Evolutionary conservation across 192 early-diverging fungal genomes (phyloP).

Genomic region (Podochytrium sp.): DNA sequence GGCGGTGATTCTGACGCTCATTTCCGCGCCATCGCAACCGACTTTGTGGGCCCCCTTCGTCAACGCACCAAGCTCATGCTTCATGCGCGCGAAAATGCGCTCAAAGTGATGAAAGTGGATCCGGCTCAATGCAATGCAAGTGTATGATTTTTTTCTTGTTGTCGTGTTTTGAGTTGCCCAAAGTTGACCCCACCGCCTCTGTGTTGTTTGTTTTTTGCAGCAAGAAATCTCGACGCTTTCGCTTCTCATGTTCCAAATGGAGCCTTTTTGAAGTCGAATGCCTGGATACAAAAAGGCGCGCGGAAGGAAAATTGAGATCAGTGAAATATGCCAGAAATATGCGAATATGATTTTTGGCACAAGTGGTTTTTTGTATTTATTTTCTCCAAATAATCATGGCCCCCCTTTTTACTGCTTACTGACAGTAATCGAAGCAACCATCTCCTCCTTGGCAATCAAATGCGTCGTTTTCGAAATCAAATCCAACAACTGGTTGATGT

Average conservation of each 20-base stretch:
- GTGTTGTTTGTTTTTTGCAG: neutral
- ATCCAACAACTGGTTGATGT: constrained; percentile 83
- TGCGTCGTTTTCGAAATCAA: constrained; percentile 91
- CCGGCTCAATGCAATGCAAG: neutral
- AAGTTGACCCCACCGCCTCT: neutral
- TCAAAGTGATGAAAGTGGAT: neutral
- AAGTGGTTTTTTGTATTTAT: no score
- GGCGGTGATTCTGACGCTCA: neutral
- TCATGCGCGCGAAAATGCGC: neutral
- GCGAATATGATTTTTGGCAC: no score
- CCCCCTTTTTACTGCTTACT: constrained; percentile 10
- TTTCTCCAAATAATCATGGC: no score
- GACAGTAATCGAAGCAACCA: constrained; percentile 50
- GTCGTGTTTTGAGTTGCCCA: neutral
- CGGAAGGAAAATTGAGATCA: neutral
- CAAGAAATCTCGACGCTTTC: neutral
- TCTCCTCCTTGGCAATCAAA: constrained; percentile 63
- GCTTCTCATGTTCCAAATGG: constrained; percentile 17
- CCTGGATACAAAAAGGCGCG: neutral
- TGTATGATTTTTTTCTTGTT: neutral
- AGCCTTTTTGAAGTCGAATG: neutral
- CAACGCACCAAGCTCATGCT: neutral
- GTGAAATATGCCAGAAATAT: no score
- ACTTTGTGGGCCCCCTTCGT: neutral
- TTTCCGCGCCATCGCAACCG: neutral